Base-by-base conservation (phyloP, 1,139 yeast genomes). In the Pichia kudriavzevii region DNA sequence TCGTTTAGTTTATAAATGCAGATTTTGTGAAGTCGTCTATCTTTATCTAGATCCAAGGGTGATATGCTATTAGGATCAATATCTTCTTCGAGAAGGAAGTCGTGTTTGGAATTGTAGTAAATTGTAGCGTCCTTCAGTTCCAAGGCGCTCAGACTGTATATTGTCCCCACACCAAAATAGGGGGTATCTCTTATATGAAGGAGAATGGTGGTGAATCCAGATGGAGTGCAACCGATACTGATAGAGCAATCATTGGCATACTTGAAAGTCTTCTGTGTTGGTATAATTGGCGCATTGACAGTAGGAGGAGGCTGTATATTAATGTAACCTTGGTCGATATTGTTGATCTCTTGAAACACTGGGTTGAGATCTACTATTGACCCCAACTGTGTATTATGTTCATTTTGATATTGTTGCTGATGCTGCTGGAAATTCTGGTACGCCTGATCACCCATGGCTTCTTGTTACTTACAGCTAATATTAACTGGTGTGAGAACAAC, bases 241-340 rank as follows among this genome's bases (percentile, higher is more conserved):
- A 49, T 25, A 1, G 51, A 32, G 21, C 52, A 44, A 4, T 42
- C 44, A 26, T 50, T 49, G 4, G 39, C 46, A 34, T 36, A 50
- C n/a, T 35, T 38, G 22, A 42, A 50, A 1, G 35, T 38, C 24
- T 46, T 45, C 7, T 43, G 45, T 7, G 29, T 30, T 24, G 37
- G 29, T 22, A 22, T 21, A n/a, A 17, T 17, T 12, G 28, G 29
- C 3, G 30, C 11, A 20, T 15, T 10, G 21, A 12, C 7, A 22
- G 23, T 18, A 2, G 17, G 6, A 11, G 27, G 7, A 5, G 4
- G 13, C 7, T 5, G 13, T 5, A 11, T 10, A 22, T 17, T 18
- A 5, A 26, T 16, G 25, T 14, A 12, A 12, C 9, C 17, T 19
- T 18, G 18, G 15, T 16, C 22, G 10, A 17, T 27, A n/a, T 11